Evolutionary conservation across 2,329 filamentous ascomycete genomes (phyloP).

Genomic region (Magnaporthales sp.): DNA sequence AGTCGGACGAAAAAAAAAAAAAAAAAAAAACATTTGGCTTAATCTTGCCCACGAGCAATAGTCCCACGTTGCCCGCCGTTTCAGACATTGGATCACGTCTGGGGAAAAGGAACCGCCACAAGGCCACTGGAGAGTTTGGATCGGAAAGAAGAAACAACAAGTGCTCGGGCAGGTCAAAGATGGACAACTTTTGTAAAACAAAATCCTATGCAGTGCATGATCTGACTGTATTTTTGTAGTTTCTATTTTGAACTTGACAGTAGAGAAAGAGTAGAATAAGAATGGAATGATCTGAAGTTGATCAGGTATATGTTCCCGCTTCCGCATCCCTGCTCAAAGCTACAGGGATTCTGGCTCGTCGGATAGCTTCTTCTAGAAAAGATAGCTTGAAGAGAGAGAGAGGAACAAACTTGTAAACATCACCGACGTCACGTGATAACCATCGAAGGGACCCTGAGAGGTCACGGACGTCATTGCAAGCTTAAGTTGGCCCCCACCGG

Average conservation of each 20-base stretch:
- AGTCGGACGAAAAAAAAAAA: background rate
- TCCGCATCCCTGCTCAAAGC: background rate
- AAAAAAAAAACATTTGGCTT: no score
- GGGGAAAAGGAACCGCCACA: background rate
- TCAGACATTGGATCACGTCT: background rate
- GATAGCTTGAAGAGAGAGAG: no score
- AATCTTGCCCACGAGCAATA: background rate
- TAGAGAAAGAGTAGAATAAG: background rate
- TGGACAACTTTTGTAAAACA: background rate
- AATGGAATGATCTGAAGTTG: background rate
- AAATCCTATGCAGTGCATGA: background rate
- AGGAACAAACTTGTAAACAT: no score
- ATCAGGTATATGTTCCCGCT: no score
- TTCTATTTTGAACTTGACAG: background rate
- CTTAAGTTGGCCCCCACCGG: background rate
- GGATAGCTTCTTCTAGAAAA: background rate
- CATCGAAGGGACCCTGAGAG: background rate
- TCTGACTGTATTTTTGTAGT: background rate
- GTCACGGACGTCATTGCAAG: background rate
- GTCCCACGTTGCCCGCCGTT: background rate
- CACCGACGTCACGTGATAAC: background rate
- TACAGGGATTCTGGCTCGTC: background rate
- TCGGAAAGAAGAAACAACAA: background rate
- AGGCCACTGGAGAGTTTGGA: background rate
- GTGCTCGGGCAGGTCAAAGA: background rate